A percentile compares a stretch with the other conserved stretches of the same genome.
Conservation (phyloP, 1,139 yeast genomes). For the Nadsonia starkeyi-henricii region DNA sequence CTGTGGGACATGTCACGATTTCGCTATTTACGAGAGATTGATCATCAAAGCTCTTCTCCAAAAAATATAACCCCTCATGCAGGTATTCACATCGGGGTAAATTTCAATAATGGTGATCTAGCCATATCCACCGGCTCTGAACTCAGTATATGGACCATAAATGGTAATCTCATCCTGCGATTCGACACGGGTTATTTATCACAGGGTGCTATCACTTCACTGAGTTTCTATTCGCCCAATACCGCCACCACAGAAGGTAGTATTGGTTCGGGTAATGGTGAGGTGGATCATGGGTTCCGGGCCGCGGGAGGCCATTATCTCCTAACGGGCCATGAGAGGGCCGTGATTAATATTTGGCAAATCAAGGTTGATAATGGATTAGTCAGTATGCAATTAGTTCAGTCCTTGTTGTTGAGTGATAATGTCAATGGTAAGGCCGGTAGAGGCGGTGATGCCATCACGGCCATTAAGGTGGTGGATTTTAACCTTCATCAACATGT, state of each 20-base stretch:
- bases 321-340: background rate
- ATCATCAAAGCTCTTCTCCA: background rate
- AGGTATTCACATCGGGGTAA: background rate
- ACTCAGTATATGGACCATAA: background rate
- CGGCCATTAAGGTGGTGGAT: no score
- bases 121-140: background rate
- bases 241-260: no score
- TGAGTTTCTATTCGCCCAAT: background rate
- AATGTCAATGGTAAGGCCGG: background rate
- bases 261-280: no score
- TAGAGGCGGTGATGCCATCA: no score
- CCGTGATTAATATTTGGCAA: background rate
- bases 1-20: background rate
- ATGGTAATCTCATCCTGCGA: background rate
- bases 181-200: background rate
- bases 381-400: background rate
- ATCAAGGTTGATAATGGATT: background rate
- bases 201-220: background rate
- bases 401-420: background rate
- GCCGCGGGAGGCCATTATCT: background rate
- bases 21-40: background rate
- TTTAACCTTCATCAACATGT: no score
- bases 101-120: background rate
- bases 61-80: no score
- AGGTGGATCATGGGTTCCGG: no score